These are phyloP conservation scores for Wickerhamiella cacticola DNA, from an alignment of 805 yeast genomes.

Conservation along the genomic window DNA sequence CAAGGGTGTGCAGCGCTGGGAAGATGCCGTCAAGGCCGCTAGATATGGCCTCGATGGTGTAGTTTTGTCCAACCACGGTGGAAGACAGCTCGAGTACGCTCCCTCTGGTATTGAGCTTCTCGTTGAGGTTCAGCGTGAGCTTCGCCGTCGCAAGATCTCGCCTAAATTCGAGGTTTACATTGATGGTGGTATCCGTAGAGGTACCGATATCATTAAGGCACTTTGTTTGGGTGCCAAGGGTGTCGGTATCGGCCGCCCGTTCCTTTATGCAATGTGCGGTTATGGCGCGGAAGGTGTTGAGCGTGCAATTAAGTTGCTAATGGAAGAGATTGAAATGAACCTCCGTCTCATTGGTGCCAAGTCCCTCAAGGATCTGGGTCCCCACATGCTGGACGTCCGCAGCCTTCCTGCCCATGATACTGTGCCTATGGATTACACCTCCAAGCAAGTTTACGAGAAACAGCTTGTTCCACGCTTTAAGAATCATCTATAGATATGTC, in stretches of 20 bases:
- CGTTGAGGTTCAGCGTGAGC: slow-evolving; percentile 52
- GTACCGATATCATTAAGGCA: slow-evolving; percentile 67
- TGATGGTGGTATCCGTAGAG: slow-evolving; percentile 72
- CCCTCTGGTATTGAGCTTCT: slow-evolving; percentile 61
- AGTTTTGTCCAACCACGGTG: slow-evolving; percentile 83
- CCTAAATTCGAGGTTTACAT: slow-evolving; percentile 49
- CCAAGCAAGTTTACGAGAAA: slow-evolving; percentile 20
- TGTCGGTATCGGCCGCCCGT: slow-evolving; percentile 64
- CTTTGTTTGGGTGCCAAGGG: slow-evolving; percentile 66
- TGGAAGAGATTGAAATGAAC: slow-evolving; percentile 59
- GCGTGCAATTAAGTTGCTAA: slow-evolving; percentile 52
- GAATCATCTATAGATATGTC: background rate
- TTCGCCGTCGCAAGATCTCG: slow-evolving; percentile 21
- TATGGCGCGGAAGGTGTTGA: slow-evolving; percentile 67
- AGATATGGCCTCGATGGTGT: slow-evolving; percentile 64
- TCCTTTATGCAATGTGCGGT: slow-evolving; percentile 64
- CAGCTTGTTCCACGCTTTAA: slow-evolving; percentile 21
- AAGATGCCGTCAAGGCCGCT: slow-evolving; percentile 63
- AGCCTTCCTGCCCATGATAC: slow-evolving; percentile 14
- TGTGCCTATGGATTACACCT: slow-evolving; percentile 19
- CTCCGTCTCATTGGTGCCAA: slow-evolving; percentile 72
- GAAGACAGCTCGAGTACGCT: slow-evolving; percentile 74
- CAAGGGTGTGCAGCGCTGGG: slow-evolving; percentile 77
- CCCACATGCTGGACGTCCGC: slow-evolving; percentile 44
- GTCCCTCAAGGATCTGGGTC: slow-evolving; percentile 46